A percentile compares a stretch with the other conserved stretches of the same genome.
Evolutionary conservation across 164 flowering plant genomes (phyloP).

Genomic region (Akebia trifoliata): DNA sequence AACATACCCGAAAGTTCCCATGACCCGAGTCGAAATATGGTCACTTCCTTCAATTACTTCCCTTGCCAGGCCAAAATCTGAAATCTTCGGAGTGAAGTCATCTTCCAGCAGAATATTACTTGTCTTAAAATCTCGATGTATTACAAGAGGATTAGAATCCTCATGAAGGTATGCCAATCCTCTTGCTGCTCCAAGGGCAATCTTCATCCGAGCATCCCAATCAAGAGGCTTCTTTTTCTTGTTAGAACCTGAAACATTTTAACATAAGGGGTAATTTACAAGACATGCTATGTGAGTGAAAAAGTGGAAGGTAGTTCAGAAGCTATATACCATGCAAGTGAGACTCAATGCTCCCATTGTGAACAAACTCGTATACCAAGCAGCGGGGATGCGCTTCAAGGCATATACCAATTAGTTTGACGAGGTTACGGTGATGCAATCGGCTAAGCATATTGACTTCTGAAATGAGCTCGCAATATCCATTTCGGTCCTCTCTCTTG

Average conservation of each 20-base stretch:
- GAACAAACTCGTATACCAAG: constrained; percentile 84
- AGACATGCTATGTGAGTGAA: background rate
- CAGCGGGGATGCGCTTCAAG: constrained; percentile 76
- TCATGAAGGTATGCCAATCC: constrained; percentile 96
- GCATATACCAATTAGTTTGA: constrained; percentile 83
- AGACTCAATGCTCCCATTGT: constrained; percentile 90
- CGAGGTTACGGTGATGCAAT: constrained; percentile 88
- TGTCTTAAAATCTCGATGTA: constrained; percentile 93
- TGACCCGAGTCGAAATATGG: constrained; percentile 74
- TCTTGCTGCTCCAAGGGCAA: constrained; percentile 95
- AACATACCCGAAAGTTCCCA: constrained; percentile 81
- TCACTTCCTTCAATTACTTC: constrained; percentile 78
- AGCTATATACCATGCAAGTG: constrained; percentile 78
- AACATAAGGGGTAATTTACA: constrained; percentile 5
- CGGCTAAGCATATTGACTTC: constrained; percentile 93
- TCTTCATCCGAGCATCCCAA: constrained; percentile 88
- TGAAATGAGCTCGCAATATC: too few species aligned
- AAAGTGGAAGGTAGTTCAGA: background rate
- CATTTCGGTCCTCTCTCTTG: constrained; percentile 60
- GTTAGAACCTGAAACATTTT: constrained; percentile 54
- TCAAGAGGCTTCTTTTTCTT: constrained; percentile 57
- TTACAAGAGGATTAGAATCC: constrained; percentile 90
- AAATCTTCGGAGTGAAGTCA: constrained; percentile 93
- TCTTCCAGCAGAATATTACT: constrained; percentile 77
- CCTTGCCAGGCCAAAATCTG: constrained; percentile 93